These are phyloP conservation scores for Filobasidium floriforme DNA, from an alignment of 768 basidiomycete genomes.

Conservation along the genomic window DNA sequence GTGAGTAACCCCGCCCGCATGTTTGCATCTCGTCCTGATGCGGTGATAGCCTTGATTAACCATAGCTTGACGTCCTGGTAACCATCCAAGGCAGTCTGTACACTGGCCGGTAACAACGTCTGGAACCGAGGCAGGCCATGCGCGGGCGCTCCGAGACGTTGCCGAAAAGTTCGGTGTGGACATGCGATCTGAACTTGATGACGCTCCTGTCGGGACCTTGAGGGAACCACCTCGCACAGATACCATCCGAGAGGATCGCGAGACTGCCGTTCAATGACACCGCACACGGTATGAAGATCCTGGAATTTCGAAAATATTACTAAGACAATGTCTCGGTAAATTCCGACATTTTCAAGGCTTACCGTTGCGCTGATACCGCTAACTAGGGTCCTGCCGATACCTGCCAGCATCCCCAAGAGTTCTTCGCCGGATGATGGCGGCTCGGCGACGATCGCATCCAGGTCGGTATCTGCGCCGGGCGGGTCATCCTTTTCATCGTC, in stretches of 20 bases:
- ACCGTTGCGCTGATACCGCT: too few species aligned
- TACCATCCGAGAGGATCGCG: slow-evolving; percentile 2
- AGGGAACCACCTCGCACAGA: not conserved
- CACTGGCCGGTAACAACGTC: not conserved
- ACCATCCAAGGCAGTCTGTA: not conserved
- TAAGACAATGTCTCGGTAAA: too few species aligned
- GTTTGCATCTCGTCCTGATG: too few species aligned
- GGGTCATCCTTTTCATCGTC: too few species aligned
- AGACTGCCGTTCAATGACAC: not conserved
- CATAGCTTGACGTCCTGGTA: not conserved
- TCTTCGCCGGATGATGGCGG: too few species aligned
- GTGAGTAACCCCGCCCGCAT: not conserved
- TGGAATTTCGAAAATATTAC: not conserved
- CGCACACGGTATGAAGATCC: not conserved
- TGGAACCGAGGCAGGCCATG: not conserved
- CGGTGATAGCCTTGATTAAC: not conserved
- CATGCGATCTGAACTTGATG: not conserved
- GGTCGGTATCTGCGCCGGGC: too few species aligned
- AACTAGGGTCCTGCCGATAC: too few species aligned
- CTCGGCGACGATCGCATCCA: too few species aligned
- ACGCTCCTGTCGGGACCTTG: not conserved
- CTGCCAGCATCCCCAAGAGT: too few species aligned
- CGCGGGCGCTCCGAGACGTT: not conserved
- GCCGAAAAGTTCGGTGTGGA: not conserved
- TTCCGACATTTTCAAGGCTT: too few species aligned